These are phyloP conservation scores for Aspergillus sp. DNA, from an alignment of 2,329 filamentous ascomycete genomes.

Conservation along the genomic window DNA sequence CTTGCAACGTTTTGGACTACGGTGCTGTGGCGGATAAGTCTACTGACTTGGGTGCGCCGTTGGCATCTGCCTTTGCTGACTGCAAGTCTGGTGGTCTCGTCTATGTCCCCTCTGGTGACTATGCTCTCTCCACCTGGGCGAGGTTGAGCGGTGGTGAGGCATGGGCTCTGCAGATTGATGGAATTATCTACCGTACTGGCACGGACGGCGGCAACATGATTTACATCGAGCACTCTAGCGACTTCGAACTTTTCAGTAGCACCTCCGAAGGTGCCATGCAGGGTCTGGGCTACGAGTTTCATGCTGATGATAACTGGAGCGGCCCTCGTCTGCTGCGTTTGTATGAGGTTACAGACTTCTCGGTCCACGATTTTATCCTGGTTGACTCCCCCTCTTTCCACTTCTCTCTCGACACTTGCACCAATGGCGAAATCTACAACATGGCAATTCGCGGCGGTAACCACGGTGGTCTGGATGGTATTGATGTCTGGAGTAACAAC, in stretches of 20 bases:
- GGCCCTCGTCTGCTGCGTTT: conserved; percentile 52
- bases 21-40: conserved; percentile 54
- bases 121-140: conserved; percentile 54
- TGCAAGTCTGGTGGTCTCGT: conserved; percentile 56
- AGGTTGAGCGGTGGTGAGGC: conserved; percentile 50
- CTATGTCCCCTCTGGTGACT: conserved; percentile 54
- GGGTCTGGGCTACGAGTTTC: conserved; percentile 54
- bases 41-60: conserved; percentile 53
- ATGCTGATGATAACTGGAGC: conserved; percentile 42
- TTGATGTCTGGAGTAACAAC: conserved; percentile 58
- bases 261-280: conserved; percentile 56
- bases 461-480: conserved; percentile 57
- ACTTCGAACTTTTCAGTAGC: conserved; percentile 58
- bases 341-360: conserved; percentile 50
- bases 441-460: conserved; percentile 57
- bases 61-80: conserved; percentile 52
- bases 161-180: conserved; percentile 57
- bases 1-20: conserved; percentile 56
- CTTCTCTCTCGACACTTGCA: conserved; percentile 53
- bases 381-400: conserved; percentile 56
- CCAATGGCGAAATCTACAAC: conserved; percentile 59
- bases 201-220: conserved; percentile 56
- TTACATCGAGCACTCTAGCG: conserved; percentile 50
- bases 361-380: conserved; percentile 53
- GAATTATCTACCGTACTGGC: conserved; percentile 54